phyloP scores from a whole-genome alignment of 2,329 filamentous ascomycete genomes.

The Diaporthe caulivora region DNA sequence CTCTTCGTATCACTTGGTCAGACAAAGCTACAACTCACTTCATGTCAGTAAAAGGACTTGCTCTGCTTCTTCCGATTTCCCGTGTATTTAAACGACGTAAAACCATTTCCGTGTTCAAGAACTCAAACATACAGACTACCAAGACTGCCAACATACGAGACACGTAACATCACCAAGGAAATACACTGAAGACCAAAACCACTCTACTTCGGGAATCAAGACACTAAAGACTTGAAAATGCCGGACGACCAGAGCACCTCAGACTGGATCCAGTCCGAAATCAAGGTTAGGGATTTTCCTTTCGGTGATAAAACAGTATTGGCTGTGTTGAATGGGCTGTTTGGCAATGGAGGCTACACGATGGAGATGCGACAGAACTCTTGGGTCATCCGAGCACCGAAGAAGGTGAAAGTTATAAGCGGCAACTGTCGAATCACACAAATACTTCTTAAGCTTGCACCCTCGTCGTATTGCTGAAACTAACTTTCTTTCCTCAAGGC shows the following conservation, averaged over 20 bases:
- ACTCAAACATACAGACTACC: too few species aligned
- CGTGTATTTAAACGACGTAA: background rate
- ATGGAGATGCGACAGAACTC: background rate
- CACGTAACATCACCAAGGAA: too few species aligned
- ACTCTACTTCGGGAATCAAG: background rate
- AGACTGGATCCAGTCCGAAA: too few species aligned
- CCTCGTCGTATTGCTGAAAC: background rate
- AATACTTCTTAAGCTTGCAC: background rate
- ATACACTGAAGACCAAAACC: background rate
- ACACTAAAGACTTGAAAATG: too few species aligned
- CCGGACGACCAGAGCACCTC: too few species aligned
- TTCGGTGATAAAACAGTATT: too few species aligned
- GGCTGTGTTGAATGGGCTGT: background rate
- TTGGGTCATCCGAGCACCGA: background rate
- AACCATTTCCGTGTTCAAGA: background rate
- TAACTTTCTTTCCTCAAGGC: background rate
- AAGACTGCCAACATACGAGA: background rate
- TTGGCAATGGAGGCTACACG: background rate
- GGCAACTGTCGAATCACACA: background rate
- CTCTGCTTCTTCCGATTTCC: too few species aligned
- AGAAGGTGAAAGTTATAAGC: background rate
- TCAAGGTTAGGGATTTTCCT: too few species aligned
- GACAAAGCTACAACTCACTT: background rate
- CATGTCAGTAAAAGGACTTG: background rate
- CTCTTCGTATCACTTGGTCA: background rate